Evolutionary conservation across 768 basidiomycete species (phyloP).

Genomic region (Obba rivulosa): DNA sequence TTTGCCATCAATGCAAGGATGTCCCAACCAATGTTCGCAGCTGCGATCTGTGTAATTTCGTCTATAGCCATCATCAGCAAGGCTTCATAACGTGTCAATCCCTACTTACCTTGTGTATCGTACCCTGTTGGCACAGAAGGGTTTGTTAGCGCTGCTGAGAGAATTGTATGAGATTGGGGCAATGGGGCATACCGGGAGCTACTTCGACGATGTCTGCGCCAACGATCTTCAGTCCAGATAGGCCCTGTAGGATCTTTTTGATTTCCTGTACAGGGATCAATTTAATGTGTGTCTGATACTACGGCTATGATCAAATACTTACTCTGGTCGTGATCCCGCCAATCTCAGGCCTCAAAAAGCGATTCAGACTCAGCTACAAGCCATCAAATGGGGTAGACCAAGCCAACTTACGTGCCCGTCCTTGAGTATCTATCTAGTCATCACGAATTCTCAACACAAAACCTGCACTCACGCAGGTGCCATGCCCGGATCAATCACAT

Average conservation of each 20-base stretch:
- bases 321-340: conserved; percentile 29
- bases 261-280: conserved; percentile 18
- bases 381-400: background rate
- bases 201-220: conserved; percentile 30
- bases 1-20: conserved; percentile 27
- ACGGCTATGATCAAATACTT: background rate
- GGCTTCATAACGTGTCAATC: background rate
- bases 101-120: conserved; percentile 19
- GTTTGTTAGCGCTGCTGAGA: background rate
- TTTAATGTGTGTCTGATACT: background rate
- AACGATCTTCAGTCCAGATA: conserved; percentile 30
- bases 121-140: conserved; percentile 9
- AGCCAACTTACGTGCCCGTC: conserved; percentile 20
- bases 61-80: conserved; percentile 10
- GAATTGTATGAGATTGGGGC: background rate
- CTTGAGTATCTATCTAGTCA: conserved; percentile 4
- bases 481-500: conserved; percentile 15
- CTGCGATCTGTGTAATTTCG: conserved; percentile 28
- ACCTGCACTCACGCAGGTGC: conserved; percentile 13
- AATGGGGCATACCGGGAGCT: conserved; percentile 12
- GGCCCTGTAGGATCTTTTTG: conserved; percentile 31
- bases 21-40: conserved; percentile 29
- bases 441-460: background rate
- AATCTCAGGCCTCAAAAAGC: conserved; percentile 23
- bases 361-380: background rate